Evolutionary conservation across 2,329 filamentous ascomycete species (phyloP).

Genomic region (Fusarium buxicola): DNA sequence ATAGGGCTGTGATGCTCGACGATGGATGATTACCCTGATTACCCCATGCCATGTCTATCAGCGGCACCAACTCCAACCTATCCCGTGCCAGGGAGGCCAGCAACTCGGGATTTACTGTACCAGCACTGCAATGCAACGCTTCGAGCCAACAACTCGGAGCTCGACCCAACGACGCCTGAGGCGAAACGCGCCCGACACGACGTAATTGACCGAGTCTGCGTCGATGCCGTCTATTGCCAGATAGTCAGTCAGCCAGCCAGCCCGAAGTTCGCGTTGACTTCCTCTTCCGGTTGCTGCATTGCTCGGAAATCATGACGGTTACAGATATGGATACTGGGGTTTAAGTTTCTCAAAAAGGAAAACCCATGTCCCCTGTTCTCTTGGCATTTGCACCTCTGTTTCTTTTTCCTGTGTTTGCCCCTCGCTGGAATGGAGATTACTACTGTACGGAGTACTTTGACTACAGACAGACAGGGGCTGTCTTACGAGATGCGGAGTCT

Average conservation of each 20-base stretch:
- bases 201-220: background rate
- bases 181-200: background rate
- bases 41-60: constrained; percentile 35
- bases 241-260: constrained; percentile 1
- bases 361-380: background rate
- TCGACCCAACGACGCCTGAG: background rate
- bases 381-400: constrained; percentile 5
- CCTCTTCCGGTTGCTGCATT: too few species aligned
- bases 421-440: background rate
- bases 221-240: background rate
- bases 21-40: too few species aligned
- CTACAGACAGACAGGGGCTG: constrained; percentile 15
- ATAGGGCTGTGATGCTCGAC: background rate
- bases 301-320: background rate
- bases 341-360: background rate
- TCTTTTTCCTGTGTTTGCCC: constrained; percentile 7
- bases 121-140: background rate
- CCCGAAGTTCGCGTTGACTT: constrained; percentile 2
- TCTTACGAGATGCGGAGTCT: constrained; percentile 32
- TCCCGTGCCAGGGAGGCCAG: background rate
- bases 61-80: constrained; percentile 23
- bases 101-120: background rate
- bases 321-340: background rate
- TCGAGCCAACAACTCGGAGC: constrained; percentile 14
- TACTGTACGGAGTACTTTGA: constrained; percentile 11